A percentile compares a stretch with the other conserved stretches of the same genome.
These are phyloP conservation scores for Angomonas ambiguus DNA, from an alignment of 208 protist genomes.

Conservation along the genomic window DNA sequence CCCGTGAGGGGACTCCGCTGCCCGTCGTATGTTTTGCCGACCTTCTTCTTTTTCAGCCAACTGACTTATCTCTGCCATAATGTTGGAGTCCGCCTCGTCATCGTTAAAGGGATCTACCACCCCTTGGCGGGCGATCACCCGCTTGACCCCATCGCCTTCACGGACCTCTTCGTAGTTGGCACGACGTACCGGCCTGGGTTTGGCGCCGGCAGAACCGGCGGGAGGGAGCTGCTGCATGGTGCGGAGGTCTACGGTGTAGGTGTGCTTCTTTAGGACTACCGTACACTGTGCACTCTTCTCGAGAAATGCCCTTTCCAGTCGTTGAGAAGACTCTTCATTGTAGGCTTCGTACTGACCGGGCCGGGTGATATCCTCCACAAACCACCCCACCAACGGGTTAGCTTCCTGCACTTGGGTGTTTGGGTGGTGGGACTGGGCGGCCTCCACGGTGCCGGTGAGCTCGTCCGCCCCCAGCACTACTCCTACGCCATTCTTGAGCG, in stretches of 20 bases:
- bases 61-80: background rate
- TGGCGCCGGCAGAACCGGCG: background rate
- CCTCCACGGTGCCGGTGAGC: background rate
- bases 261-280: slow-evolving; percentile 51
- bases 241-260: slow-evolving; percentile 53
- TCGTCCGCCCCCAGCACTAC: background rate
- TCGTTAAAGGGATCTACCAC: slow-evolving; percentile 2
- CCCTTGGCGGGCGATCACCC: background rate
- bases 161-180: background rate
- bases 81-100: background rate
- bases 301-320: slow-evolving; percentile 61
- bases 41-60: background rate
- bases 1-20: background rate
- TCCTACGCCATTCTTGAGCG: background rate
- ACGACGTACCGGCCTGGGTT: background rate
- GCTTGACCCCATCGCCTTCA: slow-evolving; percentile 1
- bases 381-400: slow-evolving; percentile 34
- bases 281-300: slow-evolving; percentile 24
- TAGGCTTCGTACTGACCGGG: slow-evolving; percentile 63
- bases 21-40: background rate
- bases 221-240: slow-evolving; percentile 45
- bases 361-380: slow-evolving; percentile 54
- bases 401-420: background rate
- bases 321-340: slow-evolving; percentile 29
- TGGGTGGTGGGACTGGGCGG: background rate